Base-by-base conservation (phyloP, 208 protist genomes). In the Leishmania tarentolae region DNA sequence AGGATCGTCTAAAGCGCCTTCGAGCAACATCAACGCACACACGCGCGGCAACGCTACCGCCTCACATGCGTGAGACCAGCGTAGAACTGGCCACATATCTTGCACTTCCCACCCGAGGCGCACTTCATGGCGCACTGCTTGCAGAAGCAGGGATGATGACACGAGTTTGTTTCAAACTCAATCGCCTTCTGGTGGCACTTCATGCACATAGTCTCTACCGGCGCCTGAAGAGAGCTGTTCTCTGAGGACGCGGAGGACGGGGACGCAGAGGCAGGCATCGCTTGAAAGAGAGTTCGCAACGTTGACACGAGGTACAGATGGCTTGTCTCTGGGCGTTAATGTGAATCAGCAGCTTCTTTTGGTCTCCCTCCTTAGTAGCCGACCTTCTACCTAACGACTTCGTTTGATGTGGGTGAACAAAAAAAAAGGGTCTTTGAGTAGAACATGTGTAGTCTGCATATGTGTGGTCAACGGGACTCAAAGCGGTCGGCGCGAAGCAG, bases 91-190 rank as follows among this genome's bases (percentile, higher is more conserved):
- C 87, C 83, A 79, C 95, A 97, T 4, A 89, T 73, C 76, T 97
- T 95, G 76, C 95, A 98, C 69, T 93, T 95, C n/a, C 95, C 95
- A 15, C 95, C 95, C 17, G 93, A 96, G 7, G 95, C 95, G 56
- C 92, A 96, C 78, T 97, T 98, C 94, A 98, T 98, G 17, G 94
- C 94, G 65, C 94, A 98, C 6, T 72, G 83, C 74, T 87, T 89
- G 87, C 94, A 98, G 86, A 97, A 98, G 44, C 91, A 85, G 8
- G 69, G 79, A 71, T 98, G 94, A 42, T 89, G 72, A 70, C 94
- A 98, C 17, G 81, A 86, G 73, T 89, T 87, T n/a, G 93, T 92
- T 72, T 93, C 81, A 83, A 93, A 98, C 78, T 86, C 84, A 46
- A 93, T 91, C 0, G 84, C 80, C 35, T 84, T 80, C 44, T 75